Percentiles rank a stretch among this genome's conserved stretches.
Evolutionary conservation across 768 basidiomycete genomes (phyloP).

Genomic region (Hortiboletus campestris): DNA sequence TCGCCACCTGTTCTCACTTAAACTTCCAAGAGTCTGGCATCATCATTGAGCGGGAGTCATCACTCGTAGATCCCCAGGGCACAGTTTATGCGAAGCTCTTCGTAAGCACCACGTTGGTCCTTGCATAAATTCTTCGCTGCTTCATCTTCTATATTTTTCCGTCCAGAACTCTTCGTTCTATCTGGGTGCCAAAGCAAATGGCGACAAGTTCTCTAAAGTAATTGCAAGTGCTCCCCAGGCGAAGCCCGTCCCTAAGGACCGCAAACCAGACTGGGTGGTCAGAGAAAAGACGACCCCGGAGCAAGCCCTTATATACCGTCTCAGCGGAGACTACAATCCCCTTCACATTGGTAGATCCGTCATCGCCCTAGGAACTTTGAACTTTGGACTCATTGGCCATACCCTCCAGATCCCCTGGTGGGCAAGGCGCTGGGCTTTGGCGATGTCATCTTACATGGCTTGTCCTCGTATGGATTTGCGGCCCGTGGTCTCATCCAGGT

Average conservation of each 20-base stretch:
- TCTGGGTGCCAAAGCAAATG: conserved; percentile 64
- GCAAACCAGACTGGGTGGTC: conserved; percentile 58
- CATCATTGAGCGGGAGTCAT: conserved; percentile 61
- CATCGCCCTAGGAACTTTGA: neutral
- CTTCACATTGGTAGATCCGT: conserved; percentile 60
- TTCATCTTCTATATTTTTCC: neutral
- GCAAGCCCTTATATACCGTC: conserved; percentile 69
- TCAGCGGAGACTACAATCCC: conserved; percentile 79
- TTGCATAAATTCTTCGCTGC: neutral
- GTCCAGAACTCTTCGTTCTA: conserved; percentile 62
- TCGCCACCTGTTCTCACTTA: neutral
- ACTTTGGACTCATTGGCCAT: neutral
- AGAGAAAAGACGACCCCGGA: conserved; percentile 61
- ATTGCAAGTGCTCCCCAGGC: conserved; percentile 60
- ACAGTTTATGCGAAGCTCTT: conserved; percentile 61
- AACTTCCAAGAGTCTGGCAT: conserved; percentile 63
- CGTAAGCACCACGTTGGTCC: conserved; percentile 34
- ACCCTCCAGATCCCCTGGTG: conserved; percentile 59
- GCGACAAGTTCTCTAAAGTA: conserved; percentile 58
- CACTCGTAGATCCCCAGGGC: conserved; percentile 62
- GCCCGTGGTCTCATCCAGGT: conserved; percentile 71
- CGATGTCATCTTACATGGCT: conserved; percentile 81
- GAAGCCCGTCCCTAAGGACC: conserved; percentile 59
- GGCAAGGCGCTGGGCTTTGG: conserved; percentile 78
- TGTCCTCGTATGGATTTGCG: conserved; percentile 79